Evolutionary conservation across 129 eudicot genomes (phyloP), one percentile per base, ranked within the genome.

Genomic region (Flaveria linearis): DNA sequence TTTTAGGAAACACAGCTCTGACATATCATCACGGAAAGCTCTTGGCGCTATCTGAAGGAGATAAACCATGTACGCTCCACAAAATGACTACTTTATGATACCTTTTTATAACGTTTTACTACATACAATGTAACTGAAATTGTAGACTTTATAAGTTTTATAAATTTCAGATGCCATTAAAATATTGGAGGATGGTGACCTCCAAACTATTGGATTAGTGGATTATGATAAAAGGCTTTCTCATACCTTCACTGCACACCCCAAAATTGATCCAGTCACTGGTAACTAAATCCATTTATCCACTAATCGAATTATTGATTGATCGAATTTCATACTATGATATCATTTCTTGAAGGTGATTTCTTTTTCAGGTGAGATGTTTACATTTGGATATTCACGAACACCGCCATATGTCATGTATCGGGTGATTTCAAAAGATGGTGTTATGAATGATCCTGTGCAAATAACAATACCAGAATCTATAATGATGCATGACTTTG

Each of bases 401-500:
- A 55, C 87, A 17, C 90, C 93, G 9, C 98, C 98, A 46, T 91
- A 80, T 78, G 46, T 81, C 73, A 91, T 93, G 20, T 93, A 93
- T 69, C 87, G 97, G 61, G 98, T 93, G 68, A 86, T 93, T 78
- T 85, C 98, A 64, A 88, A 91, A 78, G 89, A 93, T 68, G 98
- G 98, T 45, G 70, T 81, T 41, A 93, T 93, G 93, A 87, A 81
- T 69, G 97, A 93, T 85, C 98, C 98, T 0, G 98, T 93, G 75
- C 96, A 96, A 68, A 93, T 93, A 78, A 93, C 97, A 58, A 67
- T 93, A 55, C 49, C 87, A 15, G 96, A 76, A 9, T 78, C 97
- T 33, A 65, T 91, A 39, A 91, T 90, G 97, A 88, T 93, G 98
- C 98, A 93, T 78, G 98, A 93, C 75, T 90, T 93, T 82, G 98